These are phyloP conservation scores for Paratrypanosoma confusum DNA, from an alignment of 208 protist species.

Conservation along the genomic window DNA sequence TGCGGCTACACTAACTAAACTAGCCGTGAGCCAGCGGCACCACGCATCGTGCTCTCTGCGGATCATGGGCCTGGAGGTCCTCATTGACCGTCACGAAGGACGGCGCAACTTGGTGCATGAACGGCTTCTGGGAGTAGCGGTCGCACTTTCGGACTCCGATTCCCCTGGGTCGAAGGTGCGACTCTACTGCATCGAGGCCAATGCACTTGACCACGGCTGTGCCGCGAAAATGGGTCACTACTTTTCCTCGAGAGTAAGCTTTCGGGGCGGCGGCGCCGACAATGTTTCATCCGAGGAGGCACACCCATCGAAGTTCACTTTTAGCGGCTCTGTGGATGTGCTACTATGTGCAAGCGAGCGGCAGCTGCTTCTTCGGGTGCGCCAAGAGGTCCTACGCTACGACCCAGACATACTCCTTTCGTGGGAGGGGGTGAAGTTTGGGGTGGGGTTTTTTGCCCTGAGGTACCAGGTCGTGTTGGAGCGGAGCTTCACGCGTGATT, in stretches of 20 bases:
- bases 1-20: too few species aligned
- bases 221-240: too few species aligned
- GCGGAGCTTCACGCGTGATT: conserved; percentile 30
- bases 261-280: background rate
- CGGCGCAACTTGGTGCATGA: conserved; percentile 18
- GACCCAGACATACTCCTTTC: conserved; percentile 69
- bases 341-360: conserved; percentile 27
- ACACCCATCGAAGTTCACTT: background rate
- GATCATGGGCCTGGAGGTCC: conserved; percentile 39
- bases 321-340: conserved; percentile 23
- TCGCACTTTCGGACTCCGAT: conserved; percentile 24
- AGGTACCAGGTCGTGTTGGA: conserved; percentile 40
- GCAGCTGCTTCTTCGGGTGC: conserved; percentile 30
- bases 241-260: too few species aligned
- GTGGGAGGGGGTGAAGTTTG: conserved; percentile 69
- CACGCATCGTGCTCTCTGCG: conserved; percentile 16
- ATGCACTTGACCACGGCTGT: too few species aligned
- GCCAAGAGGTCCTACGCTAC: conserved; percentile 24
- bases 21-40: too few species aligned
- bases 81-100: conserved; percentile 19
- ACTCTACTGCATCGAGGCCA: conserved; percentile 48
- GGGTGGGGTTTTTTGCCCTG: conserved; percentile 40
- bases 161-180: conserved; percentile 17
- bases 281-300: background rate
- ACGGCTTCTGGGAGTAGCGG: conserved; percentile 34